Percentiles rank a stretch among this genome's conserved stretches.
phyloP scores from a whole-genome alignment of 2,329 filamentous ascomycete genomes.

The Fonsecaea multimorphosa region DNA sequence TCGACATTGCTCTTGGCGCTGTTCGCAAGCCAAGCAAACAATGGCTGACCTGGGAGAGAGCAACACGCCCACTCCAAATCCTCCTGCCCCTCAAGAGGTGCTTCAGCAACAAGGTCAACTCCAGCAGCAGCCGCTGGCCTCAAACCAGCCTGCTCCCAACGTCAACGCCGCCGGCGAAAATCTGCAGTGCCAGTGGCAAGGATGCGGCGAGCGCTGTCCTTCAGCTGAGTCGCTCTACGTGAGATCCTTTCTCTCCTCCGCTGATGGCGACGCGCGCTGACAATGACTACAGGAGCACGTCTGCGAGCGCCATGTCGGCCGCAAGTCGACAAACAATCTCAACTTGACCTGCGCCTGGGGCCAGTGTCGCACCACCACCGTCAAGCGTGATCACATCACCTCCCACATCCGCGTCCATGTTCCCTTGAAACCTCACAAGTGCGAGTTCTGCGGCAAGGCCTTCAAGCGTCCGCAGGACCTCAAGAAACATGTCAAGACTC shows the following conservation, averaged over 20 bases:
- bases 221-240: constrained; percentile 68
- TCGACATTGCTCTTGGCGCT: constrained; percentile 18
- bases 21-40: constrained; percentile 9
- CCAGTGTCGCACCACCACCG: constrained; percentile 91
- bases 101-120: constrained; percentile 34
- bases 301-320: constrained; percentile 95
- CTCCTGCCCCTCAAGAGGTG: constrained; percentile 32
- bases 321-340: constrained; percentile 98
- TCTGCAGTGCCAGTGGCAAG: constrained; percentile 65
- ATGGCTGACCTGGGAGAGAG: constrained; percentile 36
- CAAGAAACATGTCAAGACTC: constrained; percentile 99
- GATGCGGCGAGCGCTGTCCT: constrained; percentile 65
- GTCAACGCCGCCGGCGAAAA: constrained; percentile 45
- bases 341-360: constrained; percentile 98
- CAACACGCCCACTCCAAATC: constrained; percentile 26
- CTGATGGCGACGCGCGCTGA: constrained; percentile 24
- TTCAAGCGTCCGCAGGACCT: constrained; percentile 99
- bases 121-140: constrained; percentile 23
- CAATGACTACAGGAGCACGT: constrained; percentile 79
- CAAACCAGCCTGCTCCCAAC: constrained; percentile 33
- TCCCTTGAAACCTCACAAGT: constrained; percentile 98
- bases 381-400: constrained; percentile 99
- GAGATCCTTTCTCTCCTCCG: constrained; percentile 41
- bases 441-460: constrained; percentile 96
- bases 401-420: constrained; percentile 98